Base-by-base conservation (phyloP, 495 filamentous ascomycete species). In the Podospora fimiseda region DNA sequence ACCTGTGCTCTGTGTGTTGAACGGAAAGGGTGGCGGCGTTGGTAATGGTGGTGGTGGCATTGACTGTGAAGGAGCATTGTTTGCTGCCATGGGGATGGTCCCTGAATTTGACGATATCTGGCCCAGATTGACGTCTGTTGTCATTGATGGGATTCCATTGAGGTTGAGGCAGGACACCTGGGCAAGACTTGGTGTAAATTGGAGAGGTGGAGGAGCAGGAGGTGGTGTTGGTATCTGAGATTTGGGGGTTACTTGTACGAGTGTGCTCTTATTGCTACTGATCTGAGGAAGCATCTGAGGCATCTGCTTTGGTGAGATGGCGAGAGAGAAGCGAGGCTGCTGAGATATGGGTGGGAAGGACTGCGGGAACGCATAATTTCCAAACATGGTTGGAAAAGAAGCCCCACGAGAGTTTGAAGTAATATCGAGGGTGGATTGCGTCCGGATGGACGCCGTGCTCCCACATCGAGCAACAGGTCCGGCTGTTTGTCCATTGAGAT, bases 111-210 rank as follows among this genome's bases (percentile, higher is more conserved):
- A 40, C 30, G 51, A 53, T 2, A 50, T 52, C 18, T 33, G 60
- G 55, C 30, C 56, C 40, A 39, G 46, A 56, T 48, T 57, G 38
- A 37, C 60, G 2, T 41, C 44, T 3, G 43, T 61, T 48, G 36
- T 55, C 22, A 24, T 67, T 2, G 44, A 30, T 9, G 53, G 30
- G 2, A 47, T 24, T 11, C 50, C 53, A 16, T 48, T 39, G 38
- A 55, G 43, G 22, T 54, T 48, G 13, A 62, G 46, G 24, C 50
- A 57, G 11, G 56, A 56, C n/a, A 62, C 51, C 22, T 59, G 52
- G 36, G 54, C 53, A 7, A 55, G 46, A 9, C 2, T 18, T 14
- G 43, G 42, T 1, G 14, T 23, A 7, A 43, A n/a, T n/a, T n/a
- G 27, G 11, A 11, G 6, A 5, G 27, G 27, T 33, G 11, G 6